phyloP scores from a whole-genome alignment of 2,329 filamentous ascomycete genomes.

The Sclerotiophoma versabilis region DNA sequence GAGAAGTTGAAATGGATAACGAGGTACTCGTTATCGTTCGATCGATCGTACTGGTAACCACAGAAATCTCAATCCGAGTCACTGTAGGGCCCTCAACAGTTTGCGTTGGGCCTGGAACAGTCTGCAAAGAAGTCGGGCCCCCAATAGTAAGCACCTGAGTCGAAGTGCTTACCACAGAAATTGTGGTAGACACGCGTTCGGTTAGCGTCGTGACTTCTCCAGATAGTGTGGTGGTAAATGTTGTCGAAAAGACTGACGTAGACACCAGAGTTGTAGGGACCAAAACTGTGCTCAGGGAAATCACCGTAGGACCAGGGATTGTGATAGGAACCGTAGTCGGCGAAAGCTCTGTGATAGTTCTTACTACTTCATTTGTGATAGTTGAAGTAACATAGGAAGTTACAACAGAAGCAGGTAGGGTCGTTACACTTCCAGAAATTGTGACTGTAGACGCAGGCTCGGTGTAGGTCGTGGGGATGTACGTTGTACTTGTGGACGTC shows the following conservation, averaged over 20 bases:
- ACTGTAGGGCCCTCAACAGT: conserved; percentile 5
- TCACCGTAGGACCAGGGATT: not conserved
- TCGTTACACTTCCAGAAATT: not conserved
- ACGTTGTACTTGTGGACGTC: conserved; percentile 1
- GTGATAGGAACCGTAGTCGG: not conserved
- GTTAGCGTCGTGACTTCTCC: not conserved
- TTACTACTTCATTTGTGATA: not conserved
- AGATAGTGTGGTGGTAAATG: not conserved
- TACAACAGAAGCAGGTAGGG: not conserved
- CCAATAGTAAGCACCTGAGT: not conserved
- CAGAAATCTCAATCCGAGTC: conserved; percentile 11
- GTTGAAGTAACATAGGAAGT: conserved; percentile 3
- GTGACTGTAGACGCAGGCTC: conserved; percentile 8
- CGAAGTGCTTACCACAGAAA: not conserved
- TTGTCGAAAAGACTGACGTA: not conserved
- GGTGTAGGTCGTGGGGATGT: not conserved
- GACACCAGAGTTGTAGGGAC: not conserved
- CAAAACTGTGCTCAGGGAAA: not conserved
- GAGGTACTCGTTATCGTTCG: conserved; percentile 4
- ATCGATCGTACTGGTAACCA: conserved; percentile 9
- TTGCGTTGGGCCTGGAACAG: conserved; percentile 6
- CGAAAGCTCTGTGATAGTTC: not conserved
- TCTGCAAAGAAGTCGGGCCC: not conserved
- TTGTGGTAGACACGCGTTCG: not conserved
- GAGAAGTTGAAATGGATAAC: not conserved